Evolutionary conservation across 2,329 filamentous ascomycete genomes (phyloP).

Genomic region (Rosellinia necatrix): DNA sequence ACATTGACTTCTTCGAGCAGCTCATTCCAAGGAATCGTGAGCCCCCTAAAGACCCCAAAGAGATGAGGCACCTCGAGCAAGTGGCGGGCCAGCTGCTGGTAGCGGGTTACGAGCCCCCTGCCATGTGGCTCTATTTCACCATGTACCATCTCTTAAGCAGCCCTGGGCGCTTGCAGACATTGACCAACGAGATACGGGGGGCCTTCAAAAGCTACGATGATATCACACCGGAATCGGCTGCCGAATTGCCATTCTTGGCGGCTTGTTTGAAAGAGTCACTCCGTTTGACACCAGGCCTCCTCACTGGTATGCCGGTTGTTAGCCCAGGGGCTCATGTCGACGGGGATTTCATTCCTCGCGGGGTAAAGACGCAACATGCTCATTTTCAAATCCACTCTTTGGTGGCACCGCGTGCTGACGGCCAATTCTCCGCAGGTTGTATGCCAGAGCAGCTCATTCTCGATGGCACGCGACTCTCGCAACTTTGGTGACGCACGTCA

Average conservation of each 20-base stretch:
- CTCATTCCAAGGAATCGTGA: slow-evolving; percentile 1
- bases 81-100: slow-evolving; percentile 21
- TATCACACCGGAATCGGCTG: slow-evolving; percentile 34
- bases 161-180: slow-evolving; percentile 30
- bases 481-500: not conserved
- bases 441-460: not conserved
- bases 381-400: not conserved
- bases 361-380: not conserved
- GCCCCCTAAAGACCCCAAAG: not conserved
- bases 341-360: not conserved
- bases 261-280: slow-evolving; percentile 44
- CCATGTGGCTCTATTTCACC: slow-evolving; percentile 24
- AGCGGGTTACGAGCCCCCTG: slow-evolving; percentile 16
- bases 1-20: slow-evolving; percentile 24
- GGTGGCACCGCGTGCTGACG: too few relatives aligned
- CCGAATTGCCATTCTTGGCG: slow-evolving; percentile 40
- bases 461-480: not conserved
- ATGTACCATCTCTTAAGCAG: slow-evolving; percentile 33
- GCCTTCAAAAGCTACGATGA: slow-evolving; percentile 39
- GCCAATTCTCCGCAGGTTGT: slow-evolving; percentile 23
- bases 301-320: not conserved
- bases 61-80: slow-evolving; percentile 18
- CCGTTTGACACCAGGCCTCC: slow-evolving; percentile 28
- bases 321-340: slow-evolving; percentile 2
- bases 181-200: slow-evolving; percentile 42